phyloP scores from a whole-genome alignment of 2,329 filamentous ascomycete genomes.

The Pestalotiopsis sp. region DNA sequence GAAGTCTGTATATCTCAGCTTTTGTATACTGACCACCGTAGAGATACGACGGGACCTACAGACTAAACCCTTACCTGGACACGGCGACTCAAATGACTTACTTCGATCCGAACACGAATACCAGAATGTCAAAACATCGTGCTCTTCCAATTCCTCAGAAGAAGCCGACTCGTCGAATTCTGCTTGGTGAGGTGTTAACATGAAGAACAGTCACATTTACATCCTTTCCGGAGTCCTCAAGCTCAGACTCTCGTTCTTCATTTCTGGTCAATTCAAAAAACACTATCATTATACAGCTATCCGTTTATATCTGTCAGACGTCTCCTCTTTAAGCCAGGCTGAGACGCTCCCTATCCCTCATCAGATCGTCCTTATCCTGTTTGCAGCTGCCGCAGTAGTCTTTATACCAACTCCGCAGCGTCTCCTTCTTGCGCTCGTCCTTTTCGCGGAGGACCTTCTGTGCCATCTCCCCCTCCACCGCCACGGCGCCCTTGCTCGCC shows the following conservation, averaged over 20 bases:
- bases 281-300: slow-evolving; percentile 4
- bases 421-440: slow-evolving; percentile 25
- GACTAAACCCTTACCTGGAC: not conserved
- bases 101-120: too few species aligned
- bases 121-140: too few species aligned
- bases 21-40: not conserved
- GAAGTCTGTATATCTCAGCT: not conserved
- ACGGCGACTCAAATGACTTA: too few species aligned
- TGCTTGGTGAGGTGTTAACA: not conserved
- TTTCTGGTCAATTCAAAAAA: not conserved
- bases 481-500: slow-evolving; percentile 14
- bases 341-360: slow-evolving; percentile 25
- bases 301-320: not conserved
- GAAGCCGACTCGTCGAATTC: too few species aligned
- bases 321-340: slow-evolving; percentile 15
- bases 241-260: not conserved
- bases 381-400: slow-evolving; percentile 60
- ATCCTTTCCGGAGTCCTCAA: too few species aligned
- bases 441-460: slow-evolving; percentile 34
- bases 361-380: slow-evolving; percentile 41
- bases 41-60: too few species aligned
- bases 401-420: slow-evolving; percentile 51
- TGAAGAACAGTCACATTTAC: not conserved
- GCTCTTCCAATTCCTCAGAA: too few species aligned
- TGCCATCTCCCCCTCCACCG: slow-evolving; percentile 23